These are phyloP conservation scores for Daphne laureola DNA, from an alignment of 441 rosid genomes.

Conservation along the genomic window DNA sequence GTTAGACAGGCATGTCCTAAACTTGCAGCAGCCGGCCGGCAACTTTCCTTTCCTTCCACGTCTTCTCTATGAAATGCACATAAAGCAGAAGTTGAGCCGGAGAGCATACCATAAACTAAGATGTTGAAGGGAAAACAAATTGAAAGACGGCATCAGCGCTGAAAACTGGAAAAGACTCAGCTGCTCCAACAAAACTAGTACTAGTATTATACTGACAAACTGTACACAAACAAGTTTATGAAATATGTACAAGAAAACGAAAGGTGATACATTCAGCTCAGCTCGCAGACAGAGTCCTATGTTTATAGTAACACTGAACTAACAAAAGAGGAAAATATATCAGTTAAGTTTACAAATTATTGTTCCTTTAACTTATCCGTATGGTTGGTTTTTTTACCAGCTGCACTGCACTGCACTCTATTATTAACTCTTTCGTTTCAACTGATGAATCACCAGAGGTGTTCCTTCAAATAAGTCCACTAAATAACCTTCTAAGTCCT, in stretches of 20 bases:
- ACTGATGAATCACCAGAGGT: constrained; percentile 63
- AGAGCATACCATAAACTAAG: too few species aligned
- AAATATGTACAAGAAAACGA: constrained; percentile 38
- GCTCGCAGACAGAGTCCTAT: constrained; percentile 32
- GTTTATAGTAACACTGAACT: constrained; percentile 31
- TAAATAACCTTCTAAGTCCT: constrained; percentile 72
- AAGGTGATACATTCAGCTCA: constrained; percentile 16
- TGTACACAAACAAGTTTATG: constrained; percentile 1
- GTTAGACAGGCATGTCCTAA: too few species aligned
- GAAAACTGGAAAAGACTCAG: too few species aligned
- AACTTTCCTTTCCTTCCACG: too few species aligned
- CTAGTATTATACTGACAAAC: too few species aligned
- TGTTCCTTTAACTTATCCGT: constrained; percentile 19
- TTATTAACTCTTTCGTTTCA: constrained; percentile 55
- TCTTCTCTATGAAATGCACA: too few species aligned
- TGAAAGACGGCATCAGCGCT: too few species aligned
- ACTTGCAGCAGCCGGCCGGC: too few species aligned
- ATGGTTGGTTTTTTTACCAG: constrained; percentile 24
- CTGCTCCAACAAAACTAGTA: too few species aligned
- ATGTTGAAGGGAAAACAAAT: too few species aligned
- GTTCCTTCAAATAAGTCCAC: constrained; percentile 76
- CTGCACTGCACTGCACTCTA: constrained; percentile 22
- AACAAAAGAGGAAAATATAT: constrained; percentile 20
- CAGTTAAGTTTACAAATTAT: constrained; percentile 22
- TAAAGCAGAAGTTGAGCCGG: too few species aligned